phyloP scores from a whole-genome alignment of 768 basidiomycete genomes.

The Amanita inopinata region DNA sequence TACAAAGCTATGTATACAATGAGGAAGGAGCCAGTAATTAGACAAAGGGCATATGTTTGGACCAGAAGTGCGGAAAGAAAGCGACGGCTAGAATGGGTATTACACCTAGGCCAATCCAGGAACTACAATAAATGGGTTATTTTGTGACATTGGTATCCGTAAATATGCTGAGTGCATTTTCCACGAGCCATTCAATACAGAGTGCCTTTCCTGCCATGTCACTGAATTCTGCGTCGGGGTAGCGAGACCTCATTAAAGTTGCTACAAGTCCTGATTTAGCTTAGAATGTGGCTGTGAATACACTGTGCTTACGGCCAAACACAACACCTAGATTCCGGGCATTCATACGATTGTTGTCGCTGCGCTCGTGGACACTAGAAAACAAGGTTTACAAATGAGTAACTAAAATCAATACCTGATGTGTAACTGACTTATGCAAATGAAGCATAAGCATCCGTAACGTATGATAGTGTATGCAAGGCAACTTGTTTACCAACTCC shows the following conservation, averaged over 20 bases:
- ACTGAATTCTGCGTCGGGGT: constrained; percentile 82
- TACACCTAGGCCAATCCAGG: constrained; percentile 3
- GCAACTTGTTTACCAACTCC: constrained; percentile 68
- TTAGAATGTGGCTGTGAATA: constrained; percentile 8
- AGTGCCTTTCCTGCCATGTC: constrained; percentile 98
- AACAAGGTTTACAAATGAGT: constrained; percentile 4
- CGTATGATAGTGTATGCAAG: constrained; percentile 82
- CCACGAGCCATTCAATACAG: constrained; percentile 89
- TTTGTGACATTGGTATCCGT: constrained; percentile 12
- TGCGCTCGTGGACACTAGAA: constrained; percentile 48
- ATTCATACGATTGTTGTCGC: constrained; percentile 83
- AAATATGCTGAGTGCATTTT: constrained; percentile 64
- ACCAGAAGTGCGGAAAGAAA: constrained; percentile 4
- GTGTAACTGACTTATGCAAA: constrained; percentile 59
- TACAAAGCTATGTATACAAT: neutral
- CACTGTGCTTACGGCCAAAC: constrained; percentile 78
- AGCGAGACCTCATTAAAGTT: constrained; percentile 85
- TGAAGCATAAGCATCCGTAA: constrained; percentile 78
- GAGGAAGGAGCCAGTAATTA: too few species aligned
- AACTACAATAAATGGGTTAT: constrained; percentile 5
- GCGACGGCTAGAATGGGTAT: neutral
- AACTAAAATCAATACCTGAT: neutral
- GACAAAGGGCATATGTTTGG: too few species aligned
- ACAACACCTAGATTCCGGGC: constrained; percentile 94
- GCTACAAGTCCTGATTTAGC: constrained; percentile 36